Percentiles rank a stretch among this genome's conserved stretches.
These are phyloP conservation scores for Paramecium tetraurelia DNA, from an alignment of 73 alveolate genomes.

Conservation along the genomic window DNA sequence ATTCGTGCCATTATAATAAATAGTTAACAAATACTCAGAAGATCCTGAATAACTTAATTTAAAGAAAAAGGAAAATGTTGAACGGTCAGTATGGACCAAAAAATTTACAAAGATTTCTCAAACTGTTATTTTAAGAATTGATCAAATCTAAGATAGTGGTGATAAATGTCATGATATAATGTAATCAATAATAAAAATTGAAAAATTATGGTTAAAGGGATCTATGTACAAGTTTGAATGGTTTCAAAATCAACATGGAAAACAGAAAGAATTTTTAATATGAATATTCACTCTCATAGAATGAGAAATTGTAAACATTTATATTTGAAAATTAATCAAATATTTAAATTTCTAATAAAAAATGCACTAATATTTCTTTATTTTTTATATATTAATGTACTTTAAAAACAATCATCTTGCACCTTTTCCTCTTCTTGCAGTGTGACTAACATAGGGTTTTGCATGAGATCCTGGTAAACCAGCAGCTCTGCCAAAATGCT, in stretches of 20 bases:
- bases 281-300: neutral
- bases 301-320: neutral
- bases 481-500: slow-evolving; percentile 93
- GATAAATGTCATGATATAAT: neutral
- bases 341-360: neutral
- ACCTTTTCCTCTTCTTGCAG: slow-evolving; percentile 77
- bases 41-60: neutral
- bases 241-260: neutral
- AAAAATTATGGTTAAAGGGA: neutral
- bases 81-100: neutral
- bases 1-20: neutral
- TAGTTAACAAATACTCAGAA: neutral
- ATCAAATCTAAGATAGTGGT: neutral
- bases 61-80: neutral
- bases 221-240: slow-evolving; percentile 27
- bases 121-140: neutral
- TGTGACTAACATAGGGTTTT: slow-evolving; percentile 67
- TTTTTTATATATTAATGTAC: slow-evolving; percentile 24
- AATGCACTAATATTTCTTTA: neutral
- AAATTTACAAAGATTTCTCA: neutral
- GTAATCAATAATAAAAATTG: neutral
- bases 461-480: slow-evolving; percentile 85
- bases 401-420: slow-evolving; percentile 54
- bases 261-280: neutral
- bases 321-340: neutral